Evolutionary conservation across 495 filamentous ascomycete species (phyloP).

Genomic region (Podospora appendiculata): DNA sequence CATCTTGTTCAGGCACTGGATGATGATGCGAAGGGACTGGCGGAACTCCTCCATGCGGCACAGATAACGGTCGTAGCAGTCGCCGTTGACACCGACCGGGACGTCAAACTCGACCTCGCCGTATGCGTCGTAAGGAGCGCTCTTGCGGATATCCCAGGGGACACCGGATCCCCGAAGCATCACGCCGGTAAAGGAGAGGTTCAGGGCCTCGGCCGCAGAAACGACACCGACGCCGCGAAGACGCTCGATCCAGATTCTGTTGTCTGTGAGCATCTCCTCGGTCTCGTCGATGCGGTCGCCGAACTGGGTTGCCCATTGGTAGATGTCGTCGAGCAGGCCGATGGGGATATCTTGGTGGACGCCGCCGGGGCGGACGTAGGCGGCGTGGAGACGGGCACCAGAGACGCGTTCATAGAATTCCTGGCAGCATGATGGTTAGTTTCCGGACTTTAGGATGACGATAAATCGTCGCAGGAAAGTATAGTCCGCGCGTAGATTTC

Average conservation of each 20-base stretch:
- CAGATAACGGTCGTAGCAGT: conserved; percentile 98
- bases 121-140: conserved; percentile 93
- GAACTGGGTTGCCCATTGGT: conserved; percentile 99
- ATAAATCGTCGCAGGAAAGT: too few relatives aligned
- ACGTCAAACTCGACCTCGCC: conserved; percentile 97
- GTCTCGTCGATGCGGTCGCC: conserved; percentile 99
- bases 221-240: conserved; percentile 91
- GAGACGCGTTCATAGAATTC: conserved; percentile 99
- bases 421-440: conserved; percentile 33
- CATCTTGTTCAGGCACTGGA: conserved; percentile 99
- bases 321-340: conserved; percentile 96
- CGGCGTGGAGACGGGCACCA: conserved; percentile 94
- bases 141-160: conserved; percentile 97
- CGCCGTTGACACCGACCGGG: conserved; percentile 90
- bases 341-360: conserved; percentile 92
- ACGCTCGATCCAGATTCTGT: conserved; percentile 96
- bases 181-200: conserved; percentile 92
- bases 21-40: conserved; percentile 93
- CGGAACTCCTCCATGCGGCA: conserved; percentile 99
- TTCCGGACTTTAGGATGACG: neutral
- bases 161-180: conserved; percentile 97
- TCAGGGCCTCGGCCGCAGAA: conserved; percentile 82
- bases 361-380: conserved; percentile 96
- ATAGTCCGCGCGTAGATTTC: too few relatives aligned
- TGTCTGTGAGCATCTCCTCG: conserved; percentile 96